These are phyloP conservation scores for Daldinia caldariorum DNA, from an alignment of 495 filamentous ascomycete genomes.

Conservation along the genomic window DNA sequence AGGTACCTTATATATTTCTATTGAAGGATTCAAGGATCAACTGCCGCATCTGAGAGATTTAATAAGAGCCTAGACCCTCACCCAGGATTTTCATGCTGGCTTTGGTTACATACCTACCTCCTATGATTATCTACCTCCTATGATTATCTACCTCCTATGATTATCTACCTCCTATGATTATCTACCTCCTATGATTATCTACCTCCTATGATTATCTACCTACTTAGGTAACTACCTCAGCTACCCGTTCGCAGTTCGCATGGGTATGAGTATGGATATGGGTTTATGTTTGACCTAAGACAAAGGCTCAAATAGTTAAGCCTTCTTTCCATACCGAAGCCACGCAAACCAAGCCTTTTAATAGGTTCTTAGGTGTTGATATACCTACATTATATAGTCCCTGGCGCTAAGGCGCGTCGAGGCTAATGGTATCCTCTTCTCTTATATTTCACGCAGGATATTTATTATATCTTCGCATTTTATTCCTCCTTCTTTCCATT, in stretches of 20 bases:
- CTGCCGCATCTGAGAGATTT: conserved; percentile 19
- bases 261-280: background rate
- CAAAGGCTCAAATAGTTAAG: conserved; percentile 12
- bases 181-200: background rate
- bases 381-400: background rate
- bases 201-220: background rate
- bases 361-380: conserved; percentile 9
- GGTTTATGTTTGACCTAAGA: conserved; percentile 11
- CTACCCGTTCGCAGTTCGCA: no score
- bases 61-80: background rate
- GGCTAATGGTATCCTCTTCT: background rate
- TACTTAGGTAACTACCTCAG: background rate
- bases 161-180: background rate
- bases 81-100: conserved; percentile 4
- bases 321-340: conserved; percentile 16
- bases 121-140: background rate
- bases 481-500: background rate
- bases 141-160: background rate
- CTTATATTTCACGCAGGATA: background rate
- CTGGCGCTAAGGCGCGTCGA: background rate
- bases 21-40: conserved; percentile 17
- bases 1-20: background rate
- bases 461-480: background rate
- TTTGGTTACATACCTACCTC: background rate
- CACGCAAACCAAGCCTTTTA: conserved; percentile 9